Evolutionary conservation across 805 yeast genomes (phyloP).

Genomic region (Lipomyces yamadae): DNA sequence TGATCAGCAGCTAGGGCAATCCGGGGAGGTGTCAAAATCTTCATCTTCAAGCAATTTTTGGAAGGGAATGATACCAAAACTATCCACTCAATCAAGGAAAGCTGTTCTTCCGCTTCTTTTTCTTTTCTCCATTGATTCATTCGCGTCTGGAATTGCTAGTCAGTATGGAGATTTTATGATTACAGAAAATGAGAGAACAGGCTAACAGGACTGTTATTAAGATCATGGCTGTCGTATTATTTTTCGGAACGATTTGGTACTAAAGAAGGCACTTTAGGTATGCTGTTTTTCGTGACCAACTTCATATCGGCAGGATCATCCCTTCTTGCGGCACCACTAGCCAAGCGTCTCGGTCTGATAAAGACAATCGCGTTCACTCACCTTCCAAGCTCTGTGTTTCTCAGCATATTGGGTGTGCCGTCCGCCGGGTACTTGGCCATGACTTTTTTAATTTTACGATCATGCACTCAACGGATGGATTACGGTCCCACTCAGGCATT

Average conservation of each 20-base stretch:
- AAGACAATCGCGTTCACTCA: conserved; percentile 74
- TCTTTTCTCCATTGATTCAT: conserved; percentile 77
- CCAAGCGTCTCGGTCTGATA: conserved; percentile 74
- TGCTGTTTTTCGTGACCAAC: conserved; percentile 67
- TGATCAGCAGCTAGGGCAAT: too few species aligned
- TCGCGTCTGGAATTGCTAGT: conserved; percentile 78
- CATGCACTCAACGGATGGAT: conserved; percentile 77
- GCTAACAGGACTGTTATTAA: too few species aligned
- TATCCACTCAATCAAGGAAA: conserved; percentile 19
- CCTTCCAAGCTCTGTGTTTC: conserved; percentile 73
- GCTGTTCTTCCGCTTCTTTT: conserved; percentile 41
- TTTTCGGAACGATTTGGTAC: conserved; percentile 63
- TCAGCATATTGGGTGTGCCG: conserved; percentile 57
- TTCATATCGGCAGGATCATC: conserved; percentile 68
- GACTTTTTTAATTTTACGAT: conserved; percentile 57
- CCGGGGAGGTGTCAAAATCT: too few species aligned
- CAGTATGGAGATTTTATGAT: too few species aligned
- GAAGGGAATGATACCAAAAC: conserved; percentile 9
- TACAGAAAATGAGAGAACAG: too few species aligned
- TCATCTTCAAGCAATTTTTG: neutral
- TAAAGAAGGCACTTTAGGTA: conserved; percentile 64
- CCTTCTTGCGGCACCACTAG: conserved; percentile 72
- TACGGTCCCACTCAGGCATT: conserved; percentile 87
- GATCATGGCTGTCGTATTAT: conserved; percentile 83
- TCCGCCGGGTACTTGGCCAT: conserved; percentile 53